Evolutionary conservation across 2,329 filamentous ascomycete species (phyloP), one percentile per base, ranked within the genome.

Genomic region (Nemania sp.): DNA sequence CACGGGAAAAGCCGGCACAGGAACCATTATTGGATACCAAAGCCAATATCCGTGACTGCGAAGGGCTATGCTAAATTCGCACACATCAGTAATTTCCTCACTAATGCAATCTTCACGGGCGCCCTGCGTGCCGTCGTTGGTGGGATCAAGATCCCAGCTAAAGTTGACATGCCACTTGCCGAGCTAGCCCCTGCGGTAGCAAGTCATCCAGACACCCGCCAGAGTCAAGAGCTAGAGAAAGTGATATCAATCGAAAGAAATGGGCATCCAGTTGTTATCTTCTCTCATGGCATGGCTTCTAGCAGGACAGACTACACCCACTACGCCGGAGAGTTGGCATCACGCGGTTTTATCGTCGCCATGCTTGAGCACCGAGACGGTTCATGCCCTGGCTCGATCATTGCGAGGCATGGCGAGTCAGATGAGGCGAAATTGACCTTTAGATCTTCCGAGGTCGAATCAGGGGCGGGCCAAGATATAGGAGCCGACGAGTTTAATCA

Each of bases 361-460:
- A 82, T 84, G 38, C 67, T 87, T 11, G 85, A 87, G 73, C 85
- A 87, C 72, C 82, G 85, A 47, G 85, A 87, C 64, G 85, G 85
- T 7, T 85, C 83, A 64, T 82, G 80, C 13, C 85, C 85, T 0
- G 84, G 84, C 0, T 80, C 81, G 1, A 66, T 77, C n/a, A 76
- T 86, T 62, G 78, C 73, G 70, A 72, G 73, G 62, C 71, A 77
- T 10, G 76, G 75, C 53, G 62, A 76, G 55, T 65, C 70, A 11
- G 76, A 81, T 66, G 72, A 74, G 24, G 70, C 70, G 0, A 74
- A 78, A 2, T 66, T 83, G 1, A 76, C 81, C 41, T 80, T 84
- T 64, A 74, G 75, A 35, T 73, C 78, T 4, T 70, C 73, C 1
- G 81, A 84, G 24, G 72, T 85, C 53, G 79, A 82, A 38, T 76